Base-by-base conservation (phyloP, 1,284 basidiomycete species). In the Boletus smithii region DNA sequence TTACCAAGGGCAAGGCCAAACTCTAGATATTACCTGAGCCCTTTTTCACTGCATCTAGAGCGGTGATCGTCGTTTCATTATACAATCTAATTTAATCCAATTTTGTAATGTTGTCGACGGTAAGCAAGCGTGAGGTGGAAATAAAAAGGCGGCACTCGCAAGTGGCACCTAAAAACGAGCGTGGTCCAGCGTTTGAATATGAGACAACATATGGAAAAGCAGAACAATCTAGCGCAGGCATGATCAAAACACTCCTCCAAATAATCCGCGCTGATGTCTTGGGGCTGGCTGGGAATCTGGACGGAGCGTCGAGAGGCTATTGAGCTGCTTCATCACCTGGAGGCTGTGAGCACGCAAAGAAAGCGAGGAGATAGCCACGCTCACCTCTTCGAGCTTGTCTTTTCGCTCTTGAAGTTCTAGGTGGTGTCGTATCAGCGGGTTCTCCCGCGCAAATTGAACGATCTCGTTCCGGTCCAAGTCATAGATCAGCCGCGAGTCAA, bases 371-470 rank as follows among this genome's bases (percentile, higher is more conserved):
- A 31, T 22, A 2, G 26, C 9, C 10, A n/a, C 5, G 27, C 68
- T 56, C 53, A 90, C 92, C 77, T 95, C 86, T 66, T 97, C 94
- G n/a, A 99, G 76, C 70, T 97, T 98, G 64, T 98, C 94, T 64
- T 98, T 99, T 29, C 94, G 77, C 50, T 95, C 92, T 66, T 99
- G 97, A 34, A 99, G 70, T 54, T 99, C 94, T n/a, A 99, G 75
- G 66, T 99, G 97, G 46, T 74, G 74, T 55, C 83, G 74, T 46
- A 99, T 82, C 23, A 72, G 72, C 1, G 95, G 95, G 64, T 99
- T 99, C 74, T 99, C 94, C 23, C 91, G 78, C 0, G 97, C 95
- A 69, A 99, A 99, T 50, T 83, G 80, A 23, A 85, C 69, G 39
- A 97, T 89, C 65, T 95, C 91, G 39, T 76, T 77, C 5, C 91